Base-by-base conservation (phyloP, 2,329 filamentous ascomycete genomes). In the Fusarium sp. region DNA sequence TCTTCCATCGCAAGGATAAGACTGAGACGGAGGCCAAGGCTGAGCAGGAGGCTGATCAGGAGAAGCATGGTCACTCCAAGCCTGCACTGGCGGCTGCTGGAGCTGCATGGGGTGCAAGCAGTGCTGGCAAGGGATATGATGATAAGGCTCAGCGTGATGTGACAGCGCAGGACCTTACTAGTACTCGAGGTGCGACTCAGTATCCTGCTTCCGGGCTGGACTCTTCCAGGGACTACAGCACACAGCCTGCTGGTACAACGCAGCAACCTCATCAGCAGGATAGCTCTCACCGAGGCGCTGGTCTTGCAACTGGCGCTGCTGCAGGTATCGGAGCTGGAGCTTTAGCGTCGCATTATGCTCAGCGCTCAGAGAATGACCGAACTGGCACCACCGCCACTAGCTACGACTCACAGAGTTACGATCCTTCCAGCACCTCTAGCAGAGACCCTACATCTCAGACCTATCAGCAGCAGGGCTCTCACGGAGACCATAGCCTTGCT, bases 11-110 rank as follows among this genome's bases (percentile, higher is more conserved):
- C 16, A 68, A 75, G 36, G 57, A 67, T 7, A 54, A 70, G 10
- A 33, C 39, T 15, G 59, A 63, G 26, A 16, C 48, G 12, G 30
- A 39, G 14, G 33, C 41, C 5, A 57, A 57, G 54, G n/a, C 39
- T 6, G 60, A 68, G 18, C 59, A 68, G 24, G 51, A 59, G 4
- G 31, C 44, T n/a, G 39, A 48, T 13, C 42, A 56, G 2, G 61
- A 74, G 7, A 47, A 44, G 31, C 54, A 74, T 9, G 60, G 66
- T 4, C 45, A 42, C 7, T 65, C 70, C 7, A 73, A 62, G 33
- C 64, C 73, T 38, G 70, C 68, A 11, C 9, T 75, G 1, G 73
- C 64, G n/a, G 70, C 65, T 6, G 71, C 73, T 28, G 73, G 70
- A 14, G 70, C 61, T 30, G 73, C 50, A 0, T 54, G 61, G 22